Base-by-base conservation (phyloP, 2,329 filamentous ascomycete genomes). In the Beauveria pseudobassiana region DNA sequence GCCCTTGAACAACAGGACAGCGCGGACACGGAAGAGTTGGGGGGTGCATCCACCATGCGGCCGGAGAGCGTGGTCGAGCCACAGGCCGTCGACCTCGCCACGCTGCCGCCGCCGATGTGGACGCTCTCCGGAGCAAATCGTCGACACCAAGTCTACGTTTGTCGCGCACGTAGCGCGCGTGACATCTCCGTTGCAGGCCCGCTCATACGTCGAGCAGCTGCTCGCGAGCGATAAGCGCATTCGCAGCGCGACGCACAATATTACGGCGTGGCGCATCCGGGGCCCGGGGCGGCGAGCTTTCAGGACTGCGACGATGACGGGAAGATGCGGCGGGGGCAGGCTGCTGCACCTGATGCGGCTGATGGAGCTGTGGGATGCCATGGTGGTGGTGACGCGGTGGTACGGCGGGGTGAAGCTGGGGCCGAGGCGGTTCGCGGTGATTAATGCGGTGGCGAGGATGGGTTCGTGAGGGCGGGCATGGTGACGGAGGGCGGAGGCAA, bases 271-370 rank as follows among this genome's bases (percentile, higher is more conserved):
- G 90, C 85, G 95, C 12, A 93, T 98, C 60, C 84, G 83, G 34
- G 84, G 83, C 70, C 75, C 0, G 76, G 77, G 78, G 16, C 7
- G n/a, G 65, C 81, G 56, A 77, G 78, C 30, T 91, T 87, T 67
- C 93, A 98, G 73, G 95, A 99, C 75, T 97, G 88, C 71, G 90
- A 99, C 69, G 95, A 99, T 69, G 95, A 99, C 72, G 95, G 95
- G 95, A 99, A 80, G 90, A 90, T 28, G 95, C 95, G 6, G 95
- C 95, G 0, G 95, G 95, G 87, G 89, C 0, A 82, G 95, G 48
- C 75, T 99, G 70, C 75, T 98, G 63, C 91, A 96, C 76, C 78
- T 99, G 34, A 88, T 99, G 87, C 92, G 97, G 77, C 76, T 96
- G 64, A 97, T 97, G 90, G 90, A 93, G 70, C 81, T 96, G 12